These are phyloP conservation scores for Pulicaria dysenterica DNA, from an alignment of 129 eudicot species.

Conservation along the genomic window DNA sequence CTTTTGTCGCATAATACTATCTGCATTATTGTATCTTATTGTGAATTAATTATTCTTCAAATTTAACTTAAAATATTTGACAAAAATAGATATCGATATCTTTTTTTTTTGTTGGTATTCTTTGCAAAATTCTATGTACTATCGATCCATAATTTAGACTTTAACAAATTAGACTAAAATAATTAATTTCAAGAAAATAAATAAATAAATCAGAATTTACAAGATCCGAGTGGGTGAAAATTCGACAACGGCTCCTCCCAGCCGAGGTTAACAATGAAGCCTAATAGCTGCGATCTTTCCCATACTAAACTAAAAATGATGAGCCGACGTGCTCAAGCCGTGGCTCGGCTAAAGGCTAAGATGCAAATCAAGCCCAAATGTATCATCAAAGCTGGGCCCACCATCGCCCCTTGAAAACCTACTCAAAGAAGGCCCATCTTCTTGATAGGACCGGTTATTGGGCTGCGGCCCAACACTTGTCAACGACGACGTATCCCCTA, in stretches of 20 bases:
- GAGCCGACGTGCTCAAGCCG: conserved; percentile 33
- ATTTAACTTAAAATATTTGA: neutral
- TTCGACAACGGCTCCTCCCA: conserved; percentile 38
- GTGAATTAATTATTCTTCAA: neutral
- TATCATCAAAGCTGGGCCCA: conserved; percentile 76
- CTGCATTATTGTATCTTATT: neutral
- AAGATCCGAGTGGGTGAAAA: conserved; percentile 45
- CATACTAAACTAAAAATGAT: conserved; percentile 19
- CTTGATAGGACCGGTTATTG: conserved; percentile 40
- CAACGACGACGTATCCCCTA: conserved; percentile 49
- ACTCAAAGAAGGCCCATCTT: conserved; percentile 70
- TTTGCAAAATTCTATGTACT: neutral
- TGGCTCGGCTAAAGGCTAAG: conserved; percentile 69
- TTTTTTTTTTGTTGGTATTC: neutral
- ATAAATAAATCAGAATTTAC: conserved; percentile 65
- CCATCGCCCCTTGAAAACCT: conserved; percentile 58
- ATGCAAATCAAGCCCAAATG: conserved; percentile 80
- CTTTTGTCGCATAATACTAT: neutral
- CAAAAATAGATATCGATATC: neutral
- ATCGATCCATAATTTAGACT: neutral
- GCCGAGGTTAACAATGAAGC: conserved; percentile 41
- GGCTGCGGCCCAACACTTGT: conserved; percentile 58
- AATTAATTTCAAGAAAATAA: conserved; percentile 36
- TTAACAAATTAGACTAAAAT: neutral
- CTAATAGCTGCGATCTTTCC: conserved; percentile 9